Percentiles rank a stretch among this genome's conserved stretches.
phyloP scores from a whole-genome alignment of 2,329 filamentous ascomycete genomes.

The Aspergillus niger region DNA sequence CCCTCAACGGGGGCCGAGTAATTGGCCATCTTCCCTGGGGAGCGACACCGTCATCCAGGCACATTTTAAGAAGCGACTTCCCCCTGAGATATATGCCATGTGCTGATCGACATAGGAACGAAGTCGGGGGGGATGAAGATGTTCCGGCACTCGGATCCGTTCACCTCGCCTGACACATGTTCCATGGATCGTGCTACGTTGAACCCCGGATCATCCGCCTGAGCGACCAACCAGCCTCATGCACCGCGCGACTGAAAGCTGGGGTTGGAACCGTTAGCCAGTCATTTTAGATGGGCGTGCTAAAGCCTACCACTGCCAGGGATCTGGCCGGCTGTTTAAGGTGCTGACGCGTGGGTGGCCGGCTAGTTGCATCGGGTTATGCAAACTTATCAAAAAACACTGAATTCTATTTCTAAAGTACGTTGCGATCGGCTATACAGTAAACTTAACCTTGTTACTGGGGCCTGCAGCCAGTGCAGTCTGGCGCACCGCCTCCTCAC shows the following conservation, averaged over 20 bases:
- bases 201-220: background rate
- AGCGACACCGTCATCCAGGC: background rate
- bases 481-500: slow-evolving; percentile 24
- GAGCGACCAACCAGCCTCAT: background rate
- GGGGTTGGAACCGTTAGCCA: background rate
- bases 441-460: slow-evolving; percentile 26
- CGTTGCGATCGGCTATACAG: slow-evolving; percentile 17
- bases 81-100: background rate
- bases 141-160: background rate
- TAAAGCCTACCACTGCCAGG: background rate
- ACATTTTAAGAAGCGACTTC: background rate
- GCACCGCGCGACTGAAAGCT: background rate
- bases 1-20: slow-evolving; percentile 25
- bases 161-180: background rate
- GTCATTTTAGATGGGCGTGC: background rate
- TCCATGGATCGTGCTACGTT: background rate
- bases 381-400: background rate
- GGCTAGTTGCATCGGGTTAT: background rate
- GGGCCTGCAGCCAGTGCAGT: slow-evolving; percentile 20
- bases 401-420: background rate
- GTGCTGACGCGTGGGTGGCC: background rate
- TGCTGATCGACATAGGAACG: background rate
- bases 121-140: background rate
- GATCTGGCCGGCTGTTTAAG: background rate
- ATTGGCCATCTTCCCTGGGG: slow-evolving; percentile 5